Conservation (phyloP, 345 rosid genomes). For the Arabidopsis thaliana region TAIR10.1 NC_003075.7:10233001-10233500, state of each 20-base stretch:
- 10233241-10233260: slow-evolving; percentile 30
- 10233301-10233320: neutral
- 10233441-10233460: neutral
- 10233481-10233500: slow-evolving; percentile 10
- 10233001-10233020: too few relatives aligned
- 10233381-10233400: slow-evolving; percentile 75
- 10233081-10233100: slow-evolving; percentile 94
- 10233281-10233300: neutral
- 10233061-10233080: slow-evolving; percentile 93
- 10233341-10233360: slow-evolving; percentile 89
- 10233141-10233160: slow-evolving; percentile 80
- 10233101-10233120: slow-evolving; percentile 86
- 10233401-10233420: slow-evolving; percentile 94
- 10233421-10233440: slow-evolving; percentile 89
- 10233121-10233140: slow-evolving; percentile 95
- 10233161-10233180: slow-evolving; percentile 79
- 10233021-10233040: neutral
- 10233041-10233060: slow-evolving; percentile 49
- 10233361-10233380: slow-evolving; percentile 80
- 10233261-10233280: neutral
- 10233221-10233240: slow-evolving; percentile 96
- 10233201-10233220: slow-evolving; percentile 78
- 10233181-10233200: slow-evolving; percentile 73
- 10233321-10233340: slow-evolving; percentile 88
- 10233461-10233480: slow-evolving; percentile 1